phyloP scores from a whole-genome alignment of 371 early-diverging fungal genomes.

The Rhizopus arrhizus region DNA sequence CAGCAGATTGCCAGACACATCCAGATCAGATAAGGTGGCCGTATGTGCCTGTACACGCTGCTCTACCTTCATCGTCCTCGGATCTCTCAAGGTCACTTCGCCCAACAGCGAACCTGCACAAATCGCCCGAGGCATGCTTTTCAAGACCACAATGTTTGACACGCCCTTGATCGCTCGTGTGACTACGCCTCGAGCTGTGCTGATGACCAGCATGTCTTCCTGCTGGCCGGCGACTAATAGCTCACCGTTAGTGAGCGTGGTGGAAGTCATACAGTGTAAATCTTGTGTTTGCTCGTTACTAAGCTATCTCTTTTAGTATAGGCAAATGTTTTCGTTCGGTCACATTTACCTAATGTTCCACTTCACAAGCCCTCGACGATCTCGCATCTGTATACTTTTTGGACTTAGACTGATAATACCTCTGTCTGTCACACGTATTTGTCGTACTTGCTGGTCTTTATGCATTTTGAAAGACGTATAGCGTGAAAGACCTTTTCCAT shows the following conservation, averaged over 20 bases:
- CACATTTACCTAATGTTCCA: conserved; percentile 64
- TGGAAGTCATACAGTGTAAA: conserved; percentile 69
- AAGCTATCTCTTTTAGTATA: conserved; percentile 1
- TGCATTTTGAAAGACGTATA: conserved; percentile 74
- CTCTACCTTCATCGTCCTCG: conserved; percentile 68
- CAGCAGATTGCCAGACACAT: conserved; percentile 73
- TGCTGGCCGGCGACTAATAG: conserved; percentile 70
- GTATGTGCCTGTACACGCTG: conserved; percentile 76
- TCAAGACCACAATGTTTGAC: conserved; percentile 71
- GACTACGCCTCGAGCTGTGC: conserved; percentile 68
- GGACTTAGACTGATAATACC: conserved; percentile 72
- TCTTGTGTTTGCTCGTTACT: conserved; percentile 63
- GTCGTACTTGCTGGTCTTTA: conserved; percentile 64
- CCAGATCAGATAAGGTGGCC: conserved; percentile 76
- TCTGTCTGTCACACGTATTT: conserved; percentile 66
- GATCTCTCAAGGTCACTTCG: conserved; percentile 71
- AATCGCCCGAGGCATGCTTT: conserved; percentile 60
- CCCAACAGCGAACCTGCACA: conserved; percentile 74
- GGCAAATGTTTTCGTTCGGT: not conserved
- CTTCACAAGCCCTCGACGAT: conserved; percentile 69
- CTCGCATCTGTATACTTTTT: conserved; percentile 66
- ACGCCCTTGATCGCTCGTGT: conserved; percentile 48
- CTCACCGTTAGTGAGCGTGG: conserved; percentile 66
- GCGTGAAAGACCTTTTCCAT: conserved; percentile 59
- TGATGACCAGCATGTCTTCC: conserved; percentile 65